phyloP scores from a whole-genome alignment of 805 yeast genomes.

The Candida bentonensis region DNA sequence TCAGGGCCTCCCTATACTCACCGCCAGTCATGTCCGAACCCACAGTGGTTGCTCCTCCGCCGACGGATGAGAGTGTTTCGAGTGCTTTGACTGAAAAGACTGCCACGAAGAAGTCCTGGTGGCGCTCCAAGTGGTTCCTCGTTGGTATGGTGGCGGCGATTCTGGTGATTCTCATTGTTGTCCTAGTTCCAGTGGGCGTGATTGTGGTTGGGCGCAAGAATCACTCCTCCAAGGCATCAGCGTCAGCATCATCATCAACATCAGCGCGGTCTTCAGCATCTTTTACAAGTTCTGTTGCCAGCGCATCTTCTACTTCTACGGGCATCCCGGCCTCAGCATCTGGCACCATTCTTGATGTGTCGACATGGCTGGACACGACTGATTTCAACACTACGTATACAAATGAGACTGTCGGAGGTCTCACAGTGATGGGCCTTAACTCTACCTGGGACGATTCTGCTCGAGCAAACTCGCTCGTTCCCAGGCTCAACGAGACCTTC shows the following conservation, averaged over 20 bases:
- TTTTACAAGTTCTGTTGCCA: neutral
- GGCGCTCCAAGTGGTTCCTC: slow-evolving; percentile 2
- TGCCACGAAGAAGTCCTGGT: too few species aligned
- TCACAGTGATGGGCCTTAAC: slow-evolving; percentile 22
- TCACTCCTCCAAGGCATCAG: slow-evolving; percentile 1
- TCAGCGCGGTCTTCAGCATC: neutral
- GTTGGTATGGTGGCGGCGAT: slow-evolving; percentile 1
- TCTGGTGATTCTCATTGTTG: slow-evolving; percentile 6
- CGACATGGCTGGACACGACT: slow-evolving; percentile 20
- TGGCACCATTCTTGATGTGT: slow-evolving; percentile 17
- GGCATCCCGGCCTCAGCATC: slow-evolving; percentile 13
- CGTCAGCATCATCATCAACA: neutral
- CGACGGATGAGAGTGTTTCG: too few species aligned
- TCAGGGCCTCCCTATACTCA: too few species aligned
- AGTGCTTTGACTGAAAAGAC: too few species aligned
- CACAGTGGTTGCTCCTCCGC: too few species aligned
- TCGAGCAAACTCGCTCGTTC: slow-evolving; percentile 17
- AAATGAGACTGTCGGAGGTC: slow-evolving; percentile 20
- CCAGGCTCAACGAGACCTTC: slow-evolving; percentile 16
- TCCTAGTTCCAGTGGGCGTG: slow-evolving; percentile 18
- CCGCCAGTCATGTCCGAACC: too few species aligned
- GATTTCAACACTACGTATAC: slow-evolving; percentile 24
- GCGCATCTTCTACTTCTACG: slow-evolving; percentile 2
- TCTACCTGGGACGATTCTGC: slow-evolving; percentile 18
- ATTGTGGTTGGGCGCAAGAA: slow-evolving; percentile 11